phyloP scores from a whole-genome alignment of 257 asterid genomes.

The Nicotiana sylvestris region DNA sequence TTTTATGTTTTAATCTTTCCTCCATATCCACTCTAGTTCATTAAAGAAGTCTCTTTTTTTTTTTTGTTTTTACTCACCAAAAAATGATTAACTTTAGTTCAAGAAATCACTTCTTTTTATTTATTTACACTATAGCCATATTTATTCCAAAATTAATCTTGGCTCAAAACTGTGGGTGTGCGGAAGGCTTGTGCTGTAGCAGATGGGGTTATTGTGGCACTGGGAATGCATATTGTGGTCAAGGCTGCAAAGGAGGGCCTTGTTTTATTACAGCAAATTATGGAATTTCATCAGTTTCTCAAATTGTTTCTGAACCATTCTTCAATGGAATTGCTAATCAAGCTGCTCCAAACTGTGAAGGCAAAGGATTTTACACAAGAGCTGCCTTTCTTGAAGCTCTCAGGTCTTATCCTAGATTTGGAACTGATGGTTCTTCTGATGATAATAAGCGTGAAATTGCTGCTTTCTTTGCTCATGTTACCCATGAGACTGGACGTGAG shows the following conservation, averaged over 20 bases:
- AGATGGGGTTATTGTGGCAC: slow-evolving; percentile 44
- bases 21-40: not conserved
- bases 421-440: slow-evolving; percentile 23
- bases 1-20: not conserved
- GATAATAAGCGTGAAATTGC: slow-evolving; percentile 51
- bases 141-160: not conserved
- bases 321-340: slow-evolving; percentile 37
- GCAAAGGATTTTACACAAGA: slow-evolving; percentile 47
- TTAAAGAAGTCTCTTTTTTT: not conserved
- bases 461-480: slow-evolving; percentile 48
- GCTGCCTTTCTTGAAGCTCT: slow-evolving; percentile 36
- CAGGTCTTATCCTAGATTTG: slow-evolving; percentile 31
- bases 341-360: slow-evolving; percentile 28
- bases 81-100: not conserved
- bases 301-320: slow-evolving; percentile 38
- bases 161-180: slow-evolving; percentile 45
- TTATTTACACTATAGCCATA: not conserved
- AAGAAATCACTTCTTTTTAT: not conserved
- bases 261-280: slow-evolving; percentile 23
- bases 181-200: slow-evolving; percentile 37
- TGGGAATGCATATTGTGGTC: slow-evolving; percentile 31
- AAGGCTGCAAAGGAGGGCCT: slow-evolving; percentile 39
- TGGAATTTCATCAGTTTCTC: slow-evolving; percentile 13
- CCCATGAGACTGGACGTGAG: slow-evolving; percentile 58
- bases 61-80: not conserved